Evolutionary conservation across 2,329 filamentous ascomycete species (phyloP), one percentile per base, ranked within the genome.

Genomic region (Stagonosporopsis chrysanthemi): DNA sequence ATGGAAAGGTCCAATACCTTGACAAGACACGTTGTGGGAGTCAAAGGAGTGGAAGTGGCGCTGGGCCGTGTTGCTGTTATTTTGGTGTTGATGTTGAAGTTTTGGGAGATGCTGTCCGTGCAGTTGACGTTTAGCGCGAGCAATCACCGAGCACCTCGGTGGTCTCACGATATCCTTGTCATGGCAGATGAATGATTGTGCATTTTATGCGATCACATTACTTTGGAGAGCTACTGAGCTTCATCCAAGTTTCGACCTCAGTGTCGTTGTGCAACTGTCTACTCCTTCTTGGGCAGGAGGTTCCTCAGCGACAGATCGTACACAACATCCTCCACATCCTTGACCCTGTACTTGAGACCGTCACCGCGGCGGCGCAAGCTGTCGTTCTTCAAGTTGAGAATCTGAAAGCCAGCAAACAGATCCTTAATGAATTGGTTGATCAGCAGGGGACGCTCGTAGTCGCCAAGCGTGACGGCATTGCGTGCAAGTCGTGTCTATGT

Each of bases 301-400:
- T 95, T 94, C 57, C 95, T 86, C 72, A 99, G 80, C 23, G 91
- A 94, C 54, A 99, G 80, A 75, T 99, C 95, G 73, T 99, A 99
- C 47, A 98, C 94, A 12, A 99, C 92, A 73, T 98, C 95, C 81
- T 99, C 95, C 12, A 97, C 92, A 76, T 96, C 94, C 83, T 98
- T 99, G 71, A 99, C 92, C 69, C 90, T 89, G 75, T 99, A 99
- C 83, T 99, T 99, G 78, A 99, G 90, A 5, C 89, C 90, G 79
- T 99, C 95, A 53, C 91, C 92, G 61, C 92, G 85, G 80, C 92
- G 91, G 58, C 95, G 86, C 71, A 99, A 79, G 22, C 88, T 88
- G 75, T 99, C 95, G 71, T 99, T 99, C 84, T 98, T 98, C 67
- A 99, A 83, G 75, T 99, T 99, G 65, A 99, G 85, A 65, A 98